phyloP scores from a whole-genome alignment of 225 moss, liverwort and hornwort species.

The Physcomitrellopsis africana region DNA sequence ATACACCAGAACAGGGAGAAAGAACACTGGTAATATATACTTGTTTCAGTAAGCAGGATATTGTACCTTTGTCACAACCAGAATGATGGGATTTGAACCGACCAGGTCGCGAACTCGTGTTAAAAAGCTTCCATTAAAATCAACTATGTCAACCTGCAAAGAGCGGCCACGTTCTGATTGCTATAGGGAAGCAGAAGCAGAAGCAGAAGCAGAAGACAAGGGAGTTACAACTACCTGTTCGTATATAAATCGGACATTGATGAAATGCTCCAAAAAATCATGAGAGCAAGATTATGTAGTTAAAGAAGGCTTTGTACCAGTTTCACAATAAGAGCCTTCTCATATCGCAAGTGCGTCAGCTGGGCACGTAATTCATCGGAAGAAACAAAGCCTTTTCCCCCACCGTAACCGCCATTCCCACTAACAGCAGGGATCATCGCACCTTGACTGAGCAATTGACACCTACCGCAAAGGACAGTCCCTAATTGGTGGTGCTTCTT shows the following conservation, averaged over 20 bases:
- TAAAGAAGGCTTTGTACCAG: constrained; percentile 51
- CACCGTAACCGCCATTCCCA: constrained; percentile 92
- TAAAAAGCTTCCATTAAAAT: constrained; percentile 98
- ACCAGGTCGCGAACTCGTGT: constrained; percentile 96
- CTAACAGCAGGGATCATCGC: constrained; percentile 98
- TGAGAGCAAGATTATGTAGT: background rate
- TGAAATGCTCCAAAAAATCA: background rate
- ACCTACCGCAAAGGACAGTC: constrained; percentile 98
- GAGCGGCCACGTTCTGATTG: constrained; percentile 7
- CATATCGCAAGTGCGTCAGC: constrained; percentile 79
- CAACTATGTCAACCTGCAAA: constrained; percentile 93
- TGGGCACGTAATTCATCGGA: constrained; percentile 92
- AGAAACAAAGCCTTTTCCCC: constrained; percentile 84
- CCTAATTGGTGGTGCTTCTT: constrained; percentile 97
- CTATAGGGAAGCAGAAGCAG: background rate
- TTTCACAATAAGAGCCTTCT: constrained; percentile 90
- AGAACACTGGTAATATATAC: background rate
- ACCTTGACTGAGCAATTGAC: constrained; percentile 92
- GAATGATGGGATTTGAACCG: constrained; percentile 90
- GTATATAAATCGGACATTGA: background rate
- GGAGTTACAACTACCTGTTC: background rate
- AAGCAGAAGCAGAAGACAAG: background rate
- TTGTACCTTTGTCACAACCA: constrained; percentile 90
- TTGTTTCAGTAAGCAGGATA: constrained; percentile 5
- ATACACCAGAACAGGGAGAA: background rate